These are phyloP conservation scores for Calonectria multiphialidica DNA, from an alignment of 2,329 filamentous ascomycete genomes.

Conservation along the genomic window DNA sequence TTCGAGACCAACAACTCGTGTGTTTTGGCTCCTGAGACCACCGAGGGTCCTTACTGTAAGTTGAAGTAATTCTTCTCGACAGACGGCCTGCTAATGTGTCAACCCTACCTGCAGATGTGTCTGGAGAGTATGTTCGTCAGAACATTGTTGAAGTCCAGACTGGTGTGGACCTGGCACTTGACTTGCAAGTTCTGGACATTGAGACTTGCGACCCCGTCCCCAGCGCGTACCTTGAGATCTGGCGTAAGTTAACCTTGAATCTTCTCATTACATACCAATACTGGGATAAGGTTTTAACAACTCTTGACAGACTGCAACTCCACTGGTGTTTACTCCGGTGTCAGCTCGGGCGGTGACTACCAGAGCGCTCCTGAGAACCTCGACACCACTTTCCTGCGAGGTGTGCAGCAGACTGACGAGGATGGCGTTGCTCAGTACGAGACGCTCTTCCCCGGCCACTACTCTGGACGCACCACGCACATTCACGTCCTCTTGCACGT, in stretches of 20 bases:
- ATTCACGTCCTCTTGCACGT: conserved; percentile 16
- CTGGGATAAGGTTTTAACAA: background rate
- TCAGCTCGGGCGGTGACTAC: conserved; percentile 11
- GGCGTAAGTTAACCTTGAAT: conserved; percentile 3
- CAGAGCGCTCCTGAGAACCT: conserved; percentile 30
- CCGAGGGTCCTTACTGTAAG: conserved; percentile 15
- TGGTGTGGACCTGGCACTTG: conserved; percentile 6
- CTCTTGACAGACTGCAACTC: conserved; percentile 14
- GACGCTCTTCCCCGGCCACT: conserved; percentile 58
- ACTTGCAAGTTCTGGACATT: conserved; percentile 14
- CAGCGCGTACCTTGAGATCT: conserved; percentile 16
- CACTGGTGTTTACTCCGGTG: conserved; percentile 17
- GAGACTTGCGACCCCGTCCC: conserved; percentile 10
- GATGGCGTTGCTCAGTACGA: conserved; percentile 56
- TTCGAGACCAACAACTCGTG: conserved; percentile 19
- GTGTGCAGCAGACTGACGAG: conserved; percentile 52
- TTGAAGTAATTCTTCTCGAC: background rate
- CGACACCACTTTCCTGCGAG: conserved; percentile 53
- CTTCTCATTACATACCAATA: background rate
- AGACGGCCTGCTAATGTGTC: background rate
- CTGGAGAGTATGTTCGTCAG: conserved; percentile 15
- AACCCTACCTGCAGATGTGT: background rate
- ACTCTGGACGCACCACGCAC: conserved; percentile 55
- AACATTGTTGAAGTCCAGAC: conserved; percentile 4
- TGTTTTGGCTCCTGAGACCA: conserved; percentile 11